Conservation (phyloP, 2,329 filamentous ascomycete species). For the Rhinocladiella mackenziei region DNA sequence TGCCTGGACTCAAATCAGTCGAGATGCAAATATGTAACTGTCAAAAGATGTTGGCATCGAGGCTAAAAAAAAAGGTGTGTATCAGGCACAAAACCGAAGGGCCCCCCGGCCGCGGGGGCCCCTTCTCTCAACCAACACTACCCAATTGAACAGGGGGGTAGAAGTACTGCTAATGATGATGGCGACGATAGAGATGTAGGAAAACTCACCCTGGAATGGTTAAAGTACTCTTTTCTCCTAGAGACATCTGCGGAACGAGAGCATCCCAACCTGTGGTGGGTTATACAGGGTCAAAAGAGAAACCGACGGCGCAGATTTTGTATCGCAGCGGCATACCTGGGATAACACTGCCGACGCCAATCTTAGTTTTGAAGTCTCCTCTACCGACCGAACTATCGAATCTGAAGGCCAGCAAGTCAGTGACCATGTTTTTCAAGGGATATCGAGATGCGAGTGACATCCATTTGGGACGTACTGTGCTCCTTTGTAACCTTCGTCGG, state of each 20-base stretch:
- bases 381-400: constrained; percentile 84
- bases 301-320: background rate
- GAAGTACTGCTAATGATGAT: too few species aligned
- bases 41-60: background rate
- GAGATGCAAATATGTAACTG: background rate
- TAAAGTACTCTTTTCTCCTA: constrained; percentile 84
- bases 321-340: constrained; percentile 56
- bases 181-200: too few species aligned
- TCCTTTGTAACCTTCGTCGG: constrained; percentile 45
- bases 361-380: constrained; percentile 69
- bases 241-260: constrained; percentile 77
- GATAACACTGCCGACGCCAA: constrained; percentile 83
- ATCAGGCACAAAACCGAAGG: background rate
- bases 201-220: constrained; percentile 68
- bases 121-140: too few species aligned
- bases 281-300: background rate
- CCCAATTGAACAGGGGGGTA: too few species aligned
- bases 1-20: constrained; percentile 16
- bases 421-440: too few species aligned
- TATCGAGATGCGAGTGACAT: background rate
- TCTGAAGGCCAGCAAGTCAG: constrained; percentile 46
- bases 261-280: constrained; percentile 70
- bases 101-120: too few species aligned
- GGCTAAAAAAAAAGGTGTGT: background rate
- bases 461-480: constrained; percentile 57